Evolutionary conservation across 1,284 basidiomycete genomes (phyloP), one percentile per base, ranked within the genome.

Genomic region (Apiotrichum sp.): DNA sequence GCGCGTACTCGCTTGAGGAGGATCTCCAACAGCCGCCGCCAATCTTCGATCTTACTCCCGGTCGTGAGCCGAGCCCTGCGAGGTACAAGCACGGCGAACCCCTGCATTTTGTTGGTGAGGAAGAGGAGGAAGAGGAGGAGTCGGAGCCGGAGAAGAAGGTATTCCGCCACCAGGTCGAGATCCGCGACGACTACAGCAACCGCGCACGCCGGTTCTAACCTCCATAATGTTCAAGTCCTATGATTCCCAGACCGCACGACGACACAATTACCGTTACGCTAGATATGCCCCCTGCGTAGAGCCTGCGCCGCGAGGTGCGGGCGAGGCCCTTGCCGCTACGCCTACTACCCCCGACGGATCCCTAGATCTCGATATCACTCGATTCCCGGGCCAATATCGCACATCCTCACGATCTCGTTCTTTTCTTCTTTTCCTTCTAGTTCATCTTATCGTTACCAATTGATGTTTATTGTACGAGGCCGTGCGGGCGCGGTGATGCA

Each of bases 71-170:
- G 10, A 86, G 84, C 66, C 88, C 89, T 6, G 82, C 78, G 40
- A 82, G 88, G 50, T 92, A 93, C 68, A 77, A 88, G 36, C 89
- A 93, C 68, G 90, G 90, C 38, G 87, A 87, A 32, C 89, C 90
- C 32, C 78, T 93, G 66, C 87, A 91, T n/a, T 74, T 74, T 58
- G 72, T 48, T 36, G 47, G 47, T 10, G 47, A 48, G 47, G 47
- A 48, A 35, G 47, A 48, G 10, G 47, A 48, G 35, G 47, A 41
- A n/a, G 40, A 48, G 35, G 47, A 48, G 22, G 45, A 47, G 13
- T 32, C 34, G 6, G 14, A 47, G n/a, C 22, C 22, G 22, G 22
- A 22, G 22, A 22, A 22, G 22, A 22, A 22, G 22, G 8, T 6
- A 6, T 3, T 13, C 10, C 10, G 10, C 11, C 33, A 3, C 3